These are phyloP conservation scores for Pichia sp. DNA, from an alignment of 1,139 yeast species.

Conservation along the genomic window DNA sequence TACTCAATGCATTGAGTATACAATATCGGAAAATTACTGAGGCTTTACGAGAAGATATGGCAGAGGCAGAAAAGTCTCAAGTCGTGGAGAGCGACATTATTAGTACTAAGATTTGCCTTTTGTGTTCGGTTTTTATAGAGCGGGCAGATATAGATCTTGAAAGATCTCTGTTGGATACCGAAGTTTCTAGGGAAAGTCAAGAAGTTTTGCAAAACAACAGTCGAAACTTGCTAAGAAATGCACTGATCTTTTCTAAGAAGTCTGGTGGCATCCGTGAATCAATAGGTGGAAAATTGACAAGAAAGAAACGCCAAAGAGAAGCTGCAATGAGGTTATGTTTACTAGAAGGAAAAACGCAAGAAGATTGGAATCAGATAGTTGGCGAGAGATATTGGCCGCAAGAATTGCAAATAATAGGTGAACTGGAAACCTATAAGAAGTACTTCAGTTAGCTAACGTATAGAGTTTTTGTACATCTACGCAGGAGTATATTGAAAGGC, in stretches of 20 bases:
- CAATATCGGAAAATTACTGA: constrained; percentile 37
- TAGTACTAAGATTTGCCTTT: constrained; percentile 29
- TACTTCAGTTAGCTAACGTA: constrained; percentile 2
- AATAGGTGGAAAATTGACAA: constrained; percentile 34
- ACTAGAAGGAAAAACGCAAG: constrained; percentile 34
- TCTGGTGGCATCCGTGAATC: constrained; percentile 48
- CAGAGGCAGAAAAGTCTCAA: constrained; percentile 19
- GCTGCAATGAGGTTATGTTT: constrained; percentile 41
- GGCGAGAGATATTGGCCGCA: constrained; percentile 23
- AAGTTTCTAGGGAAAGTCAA: constrained; percentile 28
- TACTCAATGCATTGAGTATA: constrained; percentile 33
- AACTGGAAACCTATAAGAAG: constrained; percentile 17
- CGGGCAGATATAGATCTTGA: constrained; percentile 50
- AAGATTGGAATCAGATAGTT: constrained; percentile 31
- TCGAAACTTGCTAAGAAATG: constrained; percentile 38
- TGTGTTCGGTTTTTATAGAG: constrained; percentile 39
- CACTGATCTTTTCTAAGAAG: constrained; percentile 38
- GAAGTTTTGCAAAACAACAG: constrained; percentile 33
- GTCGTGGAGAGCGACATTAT: constrained; percentile 31
- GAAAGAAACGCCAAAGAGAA: constrained; percentile 39
- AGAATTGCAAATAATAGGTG: constrained; percentile 19
- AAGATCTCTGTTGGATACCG: constrained; percentile 30
- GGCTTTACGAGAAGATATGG: constrained; percentile 23
- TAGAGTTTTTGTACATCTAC: background rate
- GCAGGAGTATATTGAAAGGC: background rate